Evolutionary conservation across 495 filamentous ascomycete species (phyloP), one percentile per base, ranked within the genome.

Genomic region (Hypoxylon trugodes): DNA sequence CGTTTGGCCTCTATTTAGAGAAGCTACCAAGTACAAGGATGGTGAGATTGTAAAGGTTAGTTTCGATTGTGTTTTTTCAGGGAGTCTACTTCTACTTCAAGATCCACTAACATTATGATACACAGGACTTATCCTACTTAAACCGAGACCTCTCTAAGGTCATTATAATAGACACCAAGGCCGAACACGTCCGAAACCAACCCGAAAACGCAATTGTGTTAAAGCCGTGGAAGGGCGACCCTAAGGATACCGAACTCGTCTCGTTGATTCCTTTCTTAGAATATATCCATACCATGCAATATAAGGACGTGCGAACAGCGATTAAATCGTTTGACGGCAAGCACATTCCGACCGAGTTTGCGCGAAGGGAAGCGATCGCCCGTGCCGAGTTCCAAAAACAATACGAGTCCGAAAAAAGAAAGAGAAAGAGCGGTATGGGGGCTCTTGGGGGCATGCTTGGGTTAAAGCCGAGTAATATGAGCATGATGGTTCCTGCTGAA

Each of bases 11-110:
- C 79, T 98, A 21, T 97, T 92, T 80, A 84, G 96, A 41, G 95
- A 98, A 75, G 95, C 94, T 37, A 97, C 96, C 19, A 86, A 90
- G 47, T 98, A 97, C 77, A 89, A 96, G 76, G 89, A 95, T 60
- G 95, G 95, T 54, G 91, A 97, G 76, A 93, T 97, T 68, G 83
- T 98, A 74, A 98, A 98, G 89, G 93, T 96, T 83, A 47, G 82
- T 54, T 43, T 15, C n/a, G 42, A 12, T n/a, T 0, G 1, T 18
- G 1, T 40, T 24, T 15, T 13, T 16, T 24, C 10, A n/a, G n/a
- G n/a, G n/a, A n/a, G n/a, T n/a, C n/a, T n/a, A n/a, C n/a, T n/a
- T n/a, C n/a, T n/a, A n/a, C n/a, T n/a, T n/a, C n/a, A n/a, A n/a
- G n/a, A n/a, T n/a, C n/a, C n/a, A n/a, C n/a, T n/a, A 0, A 24